Evolutionary conservation across 2,329 filamentous ascomycete genomes (phyloP).

Genomic region (Colletotrichum cuscutae): DNA sequence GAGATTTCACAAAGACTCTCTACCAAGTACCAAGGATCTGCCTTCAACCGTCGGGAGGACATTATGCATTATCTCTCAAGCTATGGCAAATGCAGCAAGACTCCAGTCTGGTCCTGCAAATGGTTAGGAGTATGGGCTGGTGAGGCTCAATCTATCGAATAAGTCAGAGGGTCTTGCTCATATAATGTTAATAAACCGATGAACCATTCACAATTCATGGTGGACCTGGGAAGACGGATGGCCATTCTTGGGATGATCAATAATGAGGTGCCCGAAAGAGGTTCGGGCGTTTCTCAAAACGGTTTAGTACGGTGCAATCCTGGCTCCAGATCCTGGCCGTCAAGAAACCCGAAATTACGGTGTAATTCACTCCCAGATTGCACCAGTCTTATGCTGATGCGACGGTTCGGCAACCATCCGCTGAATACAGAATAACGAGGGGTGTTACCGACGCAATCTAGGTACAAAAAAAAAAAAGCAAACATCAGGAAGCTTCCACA

Average conservation of each 20-base stretch:
- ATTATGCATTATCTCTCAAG: background rate
- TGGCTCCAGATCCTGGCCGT: conserved; percentile 10
- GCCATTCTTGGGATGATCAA: conserved; percentile 18
- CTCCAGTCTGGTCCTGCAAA: no score
- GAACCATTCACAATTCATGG: background rate
- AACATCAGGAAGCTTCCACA: background rate
- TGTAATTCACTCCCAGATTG: conserved; percentile 19
- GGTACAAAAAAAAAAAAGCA: background rate
- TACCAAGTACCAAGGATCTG: background rate
- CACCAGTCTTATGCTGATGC: conserved; percentile 14
- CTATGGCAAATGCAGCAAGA: background rate
- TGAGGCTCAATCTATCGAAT: background rate
- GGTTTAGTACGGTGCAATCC: conserved; percentile 12
- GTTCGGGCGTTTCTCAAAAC: conserved; percentile 13
- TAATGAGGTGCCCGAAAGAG: conserved; percentile 8
- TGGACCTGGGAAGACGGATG: conserved; percentile 3
- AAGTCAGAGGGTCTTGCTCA: background rate
- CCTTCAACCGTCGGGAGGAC: no score
- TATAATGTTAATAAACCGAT: background rate
- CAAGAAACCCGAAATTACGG: conserved; percentile 28
- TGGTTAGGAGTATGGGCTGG: background rate
- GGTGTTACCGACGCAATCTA: background rate
- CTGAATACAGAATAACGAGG: background rate
- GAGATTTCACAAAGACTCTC: background rate
- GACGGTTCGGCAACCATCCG: background rate